A percentile compares a stretch with the other conserved stretches of the same genome.
Evolutionary conservation across 257 asterid species (phyloP).

Genomic region (Forsythia suspensa): DNA sequence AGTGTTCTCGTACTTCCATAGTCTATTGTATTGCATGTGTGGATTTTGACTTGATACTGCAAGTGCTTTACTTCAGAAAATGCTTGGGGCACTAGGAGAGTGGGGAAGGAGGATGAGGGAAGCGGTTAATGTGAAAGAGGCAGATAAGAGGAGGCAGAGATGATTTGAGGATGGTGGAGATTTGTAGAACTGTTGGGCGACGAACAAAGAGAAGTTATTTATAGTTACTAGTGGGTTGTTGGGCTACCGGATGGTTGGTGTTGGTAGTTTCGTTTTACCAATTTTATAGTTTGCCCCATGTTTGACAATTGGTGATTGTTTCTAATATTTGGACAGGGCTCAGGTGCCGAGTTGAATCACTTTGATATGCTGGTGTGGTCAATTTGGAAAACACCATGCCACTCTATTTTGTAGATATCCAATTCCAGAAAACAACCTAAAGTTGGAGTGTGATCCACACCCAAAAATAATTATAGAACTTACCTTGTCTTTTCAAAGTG

Average conservation of each 20-base stretch:
- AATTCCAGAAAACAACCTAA: neutral
- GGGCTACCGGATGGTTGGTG: neutral
- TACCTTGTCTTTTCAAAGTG: neutral
- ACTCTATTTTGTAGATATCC: no score
- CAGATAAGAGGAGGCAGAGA: neutral
- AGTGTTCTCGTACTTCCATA: neutral
- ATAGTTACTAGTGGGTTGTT: neutral
- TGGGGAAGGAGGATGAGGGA: neutral
- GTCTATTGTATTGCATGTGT: neutral
- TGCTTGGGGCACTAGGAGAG: neutral
- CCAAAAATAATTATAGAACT: neutral
- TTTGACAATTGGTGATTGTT: neutral
- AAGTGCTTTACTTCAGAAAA: neutral
- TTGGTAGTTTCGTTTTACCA: neutral
- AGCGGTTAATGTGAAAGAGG: neutral
- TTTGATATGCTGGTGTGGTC: neutral
- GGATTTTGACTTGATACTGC: neutral
- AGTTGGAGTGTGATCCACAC: neutral
- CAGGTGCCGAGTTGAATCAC: neutral
- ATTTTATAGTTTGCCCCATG: neutral
- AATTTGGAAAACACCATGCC: no score
- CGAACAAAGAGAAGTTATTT: neutral
- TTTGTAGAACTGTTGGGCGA: neutral
- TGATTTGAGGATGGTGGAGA: neutral
- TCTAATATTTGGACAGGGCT: neutral